Percentiles rank a stretch among this genome's conserved stretches.
These are phyloP conservation scores for Carnegiea gigantea DNA, from an alignment of 179 eudicot species.

Conservation along the genomic window DNA sequence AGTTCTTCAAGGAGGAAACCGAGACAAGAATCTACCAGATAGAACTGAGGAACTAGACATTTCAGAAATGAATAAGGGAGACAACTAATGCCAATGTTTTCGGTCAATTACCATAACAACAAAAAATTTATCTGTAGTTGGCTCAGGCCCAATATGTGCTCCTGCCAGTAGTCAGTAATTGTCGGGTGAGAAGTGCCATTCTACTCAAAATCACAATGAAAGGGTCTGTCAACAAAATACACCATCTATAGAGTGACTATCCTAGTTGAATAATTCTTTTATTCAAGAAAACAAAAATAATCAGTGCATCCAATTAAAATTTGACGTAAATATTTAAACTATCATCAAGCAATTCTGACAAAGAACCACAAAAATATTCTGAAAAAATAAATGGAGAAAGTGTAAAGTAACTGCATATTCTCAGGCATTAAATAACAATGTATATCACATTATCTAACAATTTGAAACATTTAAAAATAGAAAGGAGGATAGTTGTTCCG, in stretches of 20 bases:
- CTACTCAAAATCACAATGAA: not conserved
- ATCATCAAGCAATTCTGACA: not conserved
- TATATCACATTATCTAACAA: not conserved
- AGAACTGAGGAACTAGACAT: not conserved
- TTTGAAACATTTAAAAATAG: not conserved
- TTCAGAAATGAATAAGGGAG: not conserved
- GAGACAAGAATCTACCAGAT: not conserved
- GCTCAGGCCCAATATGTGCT: conserved; percentile 98
- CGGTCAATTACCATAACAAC: conserved; percentile 64
- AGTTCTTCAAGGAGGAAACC: conserved; percentile 8
- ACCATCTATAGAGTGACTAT: not conserved
- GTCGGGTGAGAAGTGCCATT: conserved; percentile 2
- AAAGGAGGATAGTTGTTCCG: not conserved
- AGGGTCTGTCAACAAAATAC: not conserved
- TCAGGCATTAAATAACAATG: not conserved
- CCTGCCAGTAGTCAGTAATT: conserved; percentile 42
- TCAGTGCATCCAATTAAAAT: not conserved
- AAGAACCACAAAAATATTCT: not conserved
- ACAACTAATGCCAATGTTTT: not conserved
- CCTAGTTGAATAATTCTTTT: not conserved
- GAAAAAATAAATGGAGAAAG: not conserved
- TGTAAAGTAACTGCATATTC: not conserved
- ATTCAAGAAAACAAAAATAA: not conserved
- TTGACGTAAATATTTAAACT: not conserved
- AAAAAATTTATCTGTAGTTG: conserved; percentile 89